Evolutionary conservation across 1,139 yeast genomes (phyloP), one percentile per base, ranked within the genome.

Genomic region (Zygotorulaspora mrakii): DNA sequence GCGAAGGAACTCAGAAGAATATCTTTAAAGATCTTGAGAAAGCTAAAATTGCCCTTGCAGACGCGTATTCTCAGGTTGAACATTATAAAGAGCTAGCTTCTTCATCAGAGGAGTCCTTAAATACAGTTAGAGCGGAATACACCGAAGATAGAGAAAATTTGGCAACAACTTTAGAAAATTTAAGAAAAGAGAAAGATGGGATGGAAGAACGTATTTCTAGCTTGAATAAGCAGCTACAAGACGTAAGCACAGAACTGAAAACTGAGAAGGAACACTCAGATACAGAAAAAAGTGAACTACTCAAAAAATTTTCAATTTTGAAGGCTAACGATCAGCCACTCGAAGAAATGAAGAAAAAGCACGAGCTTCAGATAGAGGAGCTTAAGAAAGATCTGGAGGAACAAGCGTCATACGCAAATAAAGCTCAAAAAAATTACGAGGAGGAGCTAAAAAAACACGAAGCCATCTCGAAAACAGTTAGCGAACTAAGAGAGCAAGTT

Each of bases 391-490:
- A 83, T 44, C 63, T 82, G 43, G 67, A 69, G 23, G 64, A 68
- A 23, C 86, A 81, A 52, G 68, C 70, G 1, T 65, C 70, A 21
- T 57, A 73, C 37, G 74, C 79, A 2, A 59, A 66, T 33, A 75
- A 74, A 31, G 73, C 76, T 23, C 83, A 78, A 54, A 59, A 62
- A 37, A 79, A 75, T 49, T 79, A 79, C 50, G 80, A 79, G 42
- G 65, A 66, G 33, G 88, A 80, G 52, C 66, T 76, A 31, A 68
- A 68, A 34, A 77, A 77, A 52, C 78, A 76, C 48, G 78, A 79
- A 9, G 70, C 71, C n/a, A 70, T 79, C 7, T 66, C 77, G 2
- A 65, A 66, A 36, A 67, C 70, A 6, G 61, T 77, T 11, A 65
- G 71, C 14, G 44, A 57, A 3, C 58, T 78, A 41, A 73, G 77